Percentiles rank a stretch among this genome's conserved stretches.
These are phyloP conservation scores for Cryomyces minteri DNA, from an alignment of 495 filamentous ascomycete genomes.

Conservation along the genomic window DNA sequence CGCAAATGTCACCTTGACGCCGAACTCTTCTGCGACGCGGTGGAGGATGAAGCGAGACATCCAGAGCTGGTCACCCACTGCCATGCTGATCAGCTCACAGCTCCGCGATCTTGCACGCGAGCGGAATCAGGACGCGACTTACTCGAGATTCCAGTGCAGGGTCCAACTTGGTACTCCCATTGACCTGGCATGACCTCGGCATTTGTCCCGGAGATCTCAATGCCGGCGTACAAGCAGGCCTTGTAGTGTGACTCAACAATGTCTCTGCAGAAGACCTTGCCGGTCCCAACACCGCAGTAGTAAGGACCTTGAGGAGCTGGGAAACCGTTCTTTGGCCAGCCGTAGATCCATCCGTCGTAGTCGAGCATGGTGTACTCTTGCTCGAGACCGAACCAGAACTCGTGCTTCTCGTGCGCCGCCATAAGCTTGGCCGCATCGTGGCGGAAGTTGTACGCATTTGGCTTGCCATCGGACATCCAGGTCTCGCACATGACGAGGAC, in stretches of 20 bases:
- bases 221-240: slow-evolving; percentile 76
- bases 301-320: slow-evolving; percentile 94
- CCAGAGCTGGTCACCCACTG: slow-evolving; percentile 96
- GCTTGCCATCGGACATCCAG: slow-evolving; percentile 89
- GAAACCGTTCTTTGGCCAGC: slow-evolving; percentile 93
- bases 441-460: slow-evolving; percentile 98
- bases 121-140: slow-evolving; percentile 14
- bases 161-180: slow-evolving; percentile 99
- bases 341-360: slow-evolving; percentile 69
- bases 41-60: slow-evolving; percentile 89
- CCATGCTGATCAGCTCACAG: slow-evolving; percentile 1
- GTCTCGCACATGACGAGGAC: slow-evolving; percentile 88
- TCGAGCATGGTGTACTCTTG: slow-evolving; percentile 95
- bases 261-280: slow-evolving; percentile 95
- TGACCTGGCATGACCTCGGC: slow-evolving; percentile 97
- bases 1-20: slow-evolving; percentile 86
- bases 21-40: slow-evolving; percentile 94
- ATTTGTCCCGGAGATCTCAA: slow-evolving; percentile 97
- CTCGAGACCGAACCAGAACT: slow-evolving; percentile 97
- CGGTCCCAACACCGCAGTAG: slow-evolving; percentile 97
- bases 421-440: slow-evolving; percentile 77
- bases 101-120: neutral
- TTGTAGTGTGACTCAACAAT: slow-evolving; percentile 98
- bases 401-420: slow-evolving; percentile 63
- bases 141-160: slow-evolving; percentile 77